Evolutionary conservation across 2,329 filamentous ascomycete species (phyloP).

Genomic region (Tolypocladium sp.): DNA sequence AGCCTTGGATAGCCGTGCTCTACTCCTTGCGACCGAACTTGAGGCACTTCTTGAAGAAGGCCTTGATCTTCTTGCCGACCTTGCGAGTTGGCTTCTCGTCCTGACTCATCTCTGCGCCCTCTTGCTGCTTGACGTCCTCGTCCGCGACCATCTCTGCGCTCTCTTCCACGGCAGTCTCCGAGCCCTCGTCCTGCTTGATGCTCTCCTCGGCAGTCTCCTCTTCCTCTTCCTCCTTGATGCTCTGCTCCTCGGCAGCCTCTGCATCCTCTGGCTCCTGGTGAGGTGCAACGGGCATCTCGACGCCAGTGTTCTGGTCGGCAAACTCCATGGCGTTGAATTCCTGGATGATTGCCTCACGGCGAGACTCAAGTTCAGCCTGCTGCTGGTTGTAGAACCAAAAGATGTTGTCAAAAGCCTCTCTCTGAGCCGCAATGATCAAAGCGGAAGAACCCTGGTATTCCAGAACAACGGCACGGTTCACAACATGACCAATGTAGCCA

Average conservation of each 20-base stretch:
- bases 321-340: not conserved
- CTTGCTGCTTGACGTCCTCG: not conserved
- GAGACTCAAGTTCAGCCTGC: constrained; percentile 7
- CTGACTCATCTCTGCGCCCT: not conserved
- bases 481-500: constrained; percentile 12
- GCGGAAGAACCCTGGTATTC: constrained; percentile 1
- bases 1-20: not conserved
- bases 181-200: not conserved
- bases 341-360: not conserved
- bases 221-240: not conserved
- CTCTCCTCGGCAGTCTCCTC: not conserved
- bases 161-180: not conserved
- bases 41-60: not conserved
- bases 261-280: not conserved
- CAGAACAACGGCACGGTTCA: constrained; percentile 10
- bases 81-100: not conserved
- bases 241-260: not conserved
- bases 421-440: not conserved
- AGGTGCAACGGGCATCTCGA: not conserved
- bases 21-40: not conserved
- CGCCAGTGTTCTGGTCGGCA: not conserved
- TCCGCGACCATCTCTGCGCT: no score
- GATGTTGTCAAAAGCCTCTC: not conserved
- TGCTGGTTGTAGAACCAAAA: constrained; percentile 6
- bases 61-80: not conserved